Evolutionary conservation across 2,329 filamentous ascomycete genomes (phyloP).

Genomic region (Peltaster fructicola): DNA sequence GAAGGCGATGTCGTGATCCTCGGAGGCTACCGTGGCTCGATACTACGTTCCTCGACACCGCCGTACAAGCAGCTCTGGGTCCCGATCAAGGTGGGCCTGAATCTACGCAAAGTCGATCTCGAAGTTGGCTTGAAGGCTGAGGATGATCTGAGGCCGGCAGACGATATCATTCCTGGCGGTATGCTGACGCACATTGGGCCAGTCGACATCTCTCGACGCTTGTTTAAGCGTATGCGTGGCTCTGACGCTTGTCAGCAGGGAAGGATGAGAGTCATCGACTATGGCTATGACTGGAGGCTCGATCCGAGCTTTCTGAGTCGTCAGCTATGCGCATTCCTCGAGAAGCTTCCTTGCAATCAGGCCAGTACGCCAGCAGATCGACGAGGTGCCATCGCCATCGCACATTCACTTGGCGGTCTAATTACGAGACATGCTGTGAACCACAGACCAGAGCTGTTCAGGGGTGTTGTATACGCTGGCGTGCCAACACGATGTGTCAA

Average conservation of each 20-base stretch:
- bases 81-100: conserved; percentile 80
- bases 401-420: conserved; percentile 73
- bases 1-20: conserved; percentile 76
- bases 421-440: conserved; percentile 84
- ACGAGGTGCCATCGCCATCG: conserved; percentile 61
- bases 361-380: conserved; percentile 33
- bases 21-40: conserved; percentile 77
- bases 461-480: conserved; percentile 71
- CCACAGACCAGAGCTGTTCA: conserved; percentile 64
- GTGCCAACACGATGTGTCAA: conserved; percentile 77
- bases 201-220: conserved; percentile 68
- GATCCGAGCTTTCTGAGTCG: conserved; percentile 60
- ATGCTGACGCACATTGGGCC: conserved; percentile 87
- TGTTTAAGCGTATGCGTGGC: conserved; percentile 61
- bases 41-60: conserved; percentile 67
- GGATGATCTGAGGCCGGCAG: conserved; percentile 68
- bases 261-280: conserved; percentile 66
- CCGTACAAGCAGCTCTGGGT: conserved; percentile 85
- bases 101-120: conserved; percentile 77
- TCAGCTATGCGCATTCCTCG: conserved; percentile 55
- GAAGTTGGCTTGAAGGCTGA: conserved; percentile 63
- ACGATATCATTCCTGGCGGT: conserved; percentile 67
- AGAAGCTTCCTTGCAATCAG: conserved; percentile 57
- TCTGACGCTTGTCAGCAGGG: conserved; percentile 56
- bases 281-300: conserved; percentile 87